These are phyloP conservation scores for Suhomyces wounanorum DNA, from an alignment of 1,139 yeast genomes.

Conservation along the genomic window DNA sequence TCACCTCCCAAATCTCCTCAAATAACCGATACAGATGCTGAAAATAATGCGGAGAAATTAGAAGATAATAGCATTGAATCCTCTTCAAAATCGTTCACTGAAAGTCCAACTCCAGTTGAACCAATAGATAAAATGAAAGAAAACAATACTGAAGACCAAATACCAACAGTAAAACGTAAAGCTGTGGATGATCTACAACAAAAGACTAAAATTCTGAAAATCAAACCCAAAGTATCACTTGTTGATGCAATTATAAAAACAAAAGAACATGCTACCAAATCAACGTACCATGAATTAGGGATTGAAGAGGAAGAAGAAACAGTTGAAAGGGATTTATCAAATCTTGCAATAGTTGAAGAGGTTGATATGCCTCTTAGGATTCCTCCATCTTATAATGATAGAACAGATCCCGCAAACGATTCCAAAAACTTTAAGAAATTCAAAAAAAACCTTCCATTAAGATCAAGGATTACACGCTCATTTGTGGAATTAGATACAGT, in stretches of 20 bases:
- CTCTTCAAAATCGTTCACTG: background rate
- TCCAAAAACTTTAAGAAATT: conserved; percentile 44
- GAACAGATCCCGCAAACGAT: conserved; percentile 12
- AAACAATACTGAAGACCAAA: background rate
- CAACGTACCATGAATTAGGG: conserved; percentile 33
- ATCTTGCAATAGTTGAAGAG: conserved; percentile 41
- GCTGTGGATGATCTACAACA: background rate
- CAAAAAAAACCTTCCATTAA: conserved; percentile 28
- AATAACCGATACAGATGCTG: background rate
- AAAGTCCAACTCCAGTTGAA: background rate
- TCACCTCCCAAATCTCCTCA: background rate
- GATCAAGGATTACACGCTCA: conserved; percentile 26
- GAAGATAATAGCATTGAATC: background rate
- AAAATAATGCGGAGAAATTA: background rate
- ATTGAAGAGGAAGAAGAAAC: conserved; percentile 18
- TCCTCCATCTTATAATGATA: conserved; percentile 5
- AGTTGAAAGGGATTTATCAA: conserved; percentile 14
- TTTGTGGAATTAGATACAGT: conserved; percentile 28
- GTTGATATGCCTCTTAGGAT: conserved; percentile 26
- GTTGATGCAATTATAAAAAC: conserved; percentile 39
- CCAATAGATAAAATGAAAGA: background rate
- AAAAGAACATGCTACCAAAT: conserved; percentile 28
- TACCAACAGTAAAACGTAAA: conserved; percentile 1
- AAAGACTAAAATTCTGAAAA: conserved; percentile 11
- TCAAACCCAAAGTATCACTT: conserved; percentile 27